Percentiles rank a stretch among this genome's conserved stretches.
These are phyloP conservation scores for Chalciporus sp. DNA, from an alignment of 1,284 basidiomycete species.

Conservation along the genomic window DNA sequence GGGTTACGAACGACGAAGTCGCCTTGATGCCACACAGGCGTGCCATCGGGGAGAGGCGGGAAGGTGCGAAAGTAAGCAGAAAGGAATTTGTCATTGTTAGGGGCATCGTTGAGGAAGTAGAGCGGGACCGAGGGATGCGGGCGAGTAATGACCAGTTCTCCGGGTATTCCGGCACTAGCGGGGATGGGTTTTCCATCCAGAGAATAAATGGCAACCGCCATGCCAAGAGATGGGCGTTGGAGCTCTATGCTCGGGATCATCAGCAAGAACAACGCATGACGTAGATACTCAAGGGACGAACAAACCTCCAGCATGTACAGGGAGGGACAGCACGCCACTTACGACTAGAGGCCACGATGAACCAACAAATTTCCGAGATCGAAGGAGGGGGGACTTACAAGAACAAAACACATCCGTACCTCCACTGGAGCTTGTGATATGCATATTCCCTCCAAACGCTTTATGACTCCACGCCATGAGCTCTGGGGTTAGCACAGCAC, in stretches of 20 bases:
- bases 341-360: conserved; percentile 44
- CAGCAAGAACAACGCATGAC: no score
- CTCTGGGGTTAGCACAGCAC: conserved; percentile 77
- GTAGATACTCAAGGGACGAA: no score
- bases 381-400: conserved; percentile 44
- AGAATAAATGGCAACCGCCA: conserved; percentile 69
- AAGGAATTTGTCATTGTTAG: conserved; percentile 64
- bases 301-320: conserved; percentile 59
- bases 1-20: conserved; percentile 71
- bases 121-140: conserved; percentile 86
- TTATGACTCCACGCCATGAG: conserved; percentile 80
- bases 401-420: conserved; percentile 82
- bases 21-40: conserved; percentile 62
- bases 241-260: conserved; percentile 48
- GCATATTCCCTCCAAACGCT: conserved; percentile 64
- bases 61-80: conserved; percentile 79
- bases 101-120: conserved; percentile 75
- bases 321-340: conserved; percentile 42
- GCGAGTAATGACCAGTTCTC: conserved; percentile 68
- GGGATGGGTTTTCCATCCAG: conserved; percentile 31
- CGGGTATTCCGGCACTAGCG: conserved; percentile 44
- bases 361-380: background rate
- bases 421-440: conserved; percentile 74
- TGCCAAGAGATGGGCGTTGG: conserved; percentile 62
- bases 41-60: conserved; percentile 44